phyloP scores from a whole-genome alignment of 1,139 yeast species.

The Suhomyces chickasaworum region DNA sequence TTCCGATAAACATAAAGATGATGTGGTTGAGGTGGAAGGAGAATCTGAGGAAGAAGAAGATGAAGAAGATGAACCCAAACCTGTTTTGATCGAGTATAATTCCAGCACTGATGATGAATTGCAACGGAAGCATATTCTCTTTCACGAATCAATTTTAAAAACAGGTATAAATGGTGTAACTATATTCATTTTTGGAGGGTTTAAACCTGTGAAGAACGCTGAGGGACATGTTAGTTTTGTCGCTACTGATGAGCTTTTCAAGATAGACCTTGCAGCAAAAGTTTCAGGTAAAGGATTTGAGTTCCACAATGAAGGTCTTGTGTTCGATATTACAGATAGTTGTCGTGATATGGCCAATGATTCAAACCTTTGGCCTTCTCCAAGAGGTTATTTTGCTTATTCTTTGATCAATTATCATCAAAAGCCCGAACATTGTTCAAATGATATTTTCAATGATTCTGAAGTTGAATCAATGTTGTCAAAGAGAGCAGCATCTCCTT shows the following conservation, averaged over 20 bases:
- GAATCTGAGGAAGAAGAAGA: neutral
- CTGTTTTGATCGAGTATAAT: neutral
- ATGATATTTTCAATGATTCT: constrained; percentile 7
- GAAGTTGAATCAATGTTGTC: constrained; percentile 4
- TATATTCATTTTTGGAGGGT: constrained; percentile 48
- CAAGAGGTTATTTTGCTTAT: constrained; percentile 47
- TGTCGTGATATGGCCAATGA: constrained; percentile 15
- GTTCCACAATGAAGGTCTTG: constrained; percentile 29
- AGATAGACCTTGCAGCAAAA: constrained; percentile 34
- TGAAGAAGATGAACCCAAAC: neutral
- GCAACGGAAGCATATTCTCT: constrained; percentile 12
- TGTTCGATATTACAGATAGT: constrained; percentile 18
- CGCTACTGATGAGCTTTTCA: constrained; percentile 40
- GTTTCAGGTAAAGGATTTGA: constrained; percentile 18
- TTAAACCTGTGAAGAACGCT: constrained; percentile 21
- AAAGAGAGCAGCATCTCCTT: constrained; percentile 12
- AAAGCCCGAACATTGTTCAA: constrained; percentile 19
- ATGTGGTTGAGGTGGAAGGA: neutral
- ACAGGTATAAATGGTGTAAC: constrained; percentile 26
- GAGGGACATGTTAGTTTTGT: constrained; percentile 26
- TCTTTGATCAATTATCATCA: constrained; percentile 30
- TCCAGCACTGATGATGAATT: constrained; percentile 2
- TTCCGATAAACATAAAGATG: neutral
- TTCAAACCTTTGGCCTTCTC: constrained; percentile 31
- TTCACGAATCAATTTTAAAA: constrained; percentile 18